Base-by-base conservation (phyloP, 2,329 filamentous ascomycete genomes). In the Aspergillus uvarum region DNA sequence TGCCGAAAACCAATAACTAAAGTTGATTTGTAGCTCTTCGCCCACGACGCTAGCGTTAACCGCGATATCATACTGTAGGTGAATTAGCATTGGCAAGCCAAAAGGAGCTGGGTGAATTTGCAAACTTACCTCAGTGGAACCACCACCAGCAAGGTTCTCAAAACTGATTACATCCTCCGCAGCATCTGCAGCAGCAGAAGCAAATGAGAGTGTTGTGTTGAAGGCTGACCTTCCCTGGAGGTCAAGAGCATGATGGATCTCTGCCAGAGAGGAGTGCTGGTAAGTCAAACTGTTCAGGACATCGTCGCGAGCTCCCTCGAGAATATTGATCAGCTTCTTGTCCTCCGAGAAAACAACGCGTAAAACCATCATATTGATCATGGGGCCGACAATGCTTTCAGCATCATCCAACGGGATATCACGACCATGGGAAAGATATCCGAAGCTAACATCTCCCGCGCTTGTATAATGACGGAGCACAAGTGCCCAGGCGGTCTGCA, bases 121-220 rank as follows among this genome's bases (percentile, higher is more conserved):
- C 22, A 8, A 22, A 59, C 62, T 24, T 57, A 66, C 64, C 59
- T 66, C 64, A 42, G 64, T 66, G 8, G 55, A n/a, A 26, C 8
- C n/a, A 6, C 44, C 29, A n/a, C 38, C 16, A 14, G 44, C 31
- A 16, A 12, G 5, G 32, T 54, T 42, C 47, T 14, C 26, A 19
- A 26, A 54, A 51, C 19, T 60, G 53, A 16, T 55, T 59, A 5
- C 65, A 63, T 42, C 35, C 14, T 42, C 35, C 3, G 4, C 35
- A 5, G 35, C 35, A 12, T 16, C 35, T 42, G 35, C 35, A 42
- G 35, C 35, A 42, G 35, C 35, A 42, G 35, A 42, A 12, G 35
- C 35, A 14, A 66, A 21, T 1, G 65, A 67, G 61, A 67, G 62
- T 1, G 60, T 63, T 4, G 66, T 67, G n/a, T 66, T 67, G 50